Base-by-base conservation (phyloP, 1,284 basidiomycete genomes). In the Ceratobasidium sp. region DNA sequence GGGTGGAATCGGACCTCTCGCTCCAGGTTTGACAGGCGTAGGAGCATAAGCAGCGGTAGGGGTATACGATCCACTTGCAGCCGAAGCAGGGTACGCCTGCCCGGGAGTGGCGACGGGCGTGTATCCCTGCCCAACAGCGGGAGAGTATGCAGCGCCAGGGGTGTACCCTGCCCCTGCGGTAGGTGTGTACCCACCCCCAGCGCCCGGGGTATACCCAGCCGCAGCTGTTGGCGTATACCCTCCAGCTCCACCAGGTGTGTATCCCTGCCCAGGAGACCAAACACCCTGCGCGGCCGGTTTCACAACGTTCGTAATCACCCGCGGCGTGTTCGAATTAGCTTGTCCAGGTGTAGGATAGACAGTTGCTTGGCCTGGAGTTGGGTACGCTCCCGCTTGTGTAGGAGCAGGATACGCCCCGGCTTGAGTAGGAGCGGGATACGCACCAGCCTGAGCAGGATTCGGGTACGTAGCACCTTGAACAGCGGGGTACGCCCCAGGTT, bases 201-300 rank as follows among this genome's bases (percentile, higher is more conserved):
- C 26, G n/a, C n/a, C n/a, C n/a, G n/a, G n/a, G n/a, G n/a, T n/a
- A n/a, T n/a, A n/a, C 28, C 54, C 43, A 43, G 38, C 23, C 18
- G 32, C 57, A 26, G 32, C 47, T 35, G 63, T 35, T 7, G 47
- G 26, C 35, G 63, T 54, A 4, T 28, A 35, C 21, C 23, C 32
- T 28, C 23, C 50, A 35, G 23, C 47, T 21, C 47, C 47, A 7
- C 30, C 9, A 38, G 63, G 30, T n/a, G 47, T 54, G 23, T 66
- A 66, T 35, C 63, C 63, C 32, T 66, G 63, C 18, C 63, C 63
- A 23, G 63, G 63, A n/a, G 63, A 66, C 63, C 63, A 66, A 41
- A 66, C 63, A 32, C 63, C 63, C 28, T 66, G 63, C 21, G 41
- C 63, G 9, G 32, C 49, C 9, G 63, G 46, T 35, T 66, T 66